These are phyloP conservation scores for Adansonia digitata DNA, from an alignment of 345 rosid species.

Conservation along the genomic window DNA sequence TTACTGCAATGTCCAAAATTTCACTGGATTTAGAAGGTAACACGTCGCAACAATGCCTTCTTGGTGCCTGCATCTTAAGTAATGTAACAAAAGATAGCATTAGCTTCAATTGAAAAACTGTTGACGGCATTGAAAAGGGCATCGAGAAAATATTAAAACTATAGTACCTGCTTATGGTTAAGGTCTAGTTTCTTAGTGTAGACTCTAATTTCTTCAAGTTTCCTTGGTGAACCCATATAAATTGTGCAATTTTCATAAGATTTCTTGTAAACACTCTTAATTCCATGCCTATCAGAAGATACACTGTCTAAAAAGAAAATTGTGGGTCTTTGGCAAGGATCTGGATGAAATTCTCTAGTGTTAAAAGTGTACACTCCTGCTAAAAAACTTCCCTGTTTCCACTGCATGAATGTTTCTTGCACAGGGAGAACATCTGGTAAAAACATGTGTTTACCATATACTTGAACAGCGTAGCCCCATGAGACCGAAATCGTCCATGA, in stretches of 20 bases:
- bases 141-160: background rate
- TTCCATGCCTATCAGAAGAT: slow-evolving; percentile 20
- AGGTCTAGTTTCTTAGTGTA: slow-evolving; percentile 51
- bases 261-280: slow-evolving; percentile 49
- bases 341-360: slow-evolving; percentile 41
- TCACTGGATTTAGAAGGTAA: slow-evolving; percentile 45
- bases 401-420: slow-evolving; percentile 62
- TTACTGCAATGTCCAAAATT: slow-evolving; percentile 55
- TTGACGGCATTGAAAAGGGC: background rate
- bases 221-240: slow-evolving; percentile 47
- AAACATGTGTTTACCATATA: slow-evolving; percentile 34
- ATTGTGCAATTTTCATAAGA: slow-evolving; percentile 40
- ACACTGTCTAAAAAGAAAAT: slow-evolving; percentile 53
- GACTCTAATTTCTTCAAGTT: slow-evolving; percentile 60
- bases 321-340: slow-evolving; percentile 68
- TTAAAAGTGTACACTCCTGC: slow-evolving; percentile 49
- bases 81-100: background rate
- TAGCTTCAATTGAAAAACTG: background rate
- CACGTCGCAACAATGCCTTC: slow-evolving; percentile 85
- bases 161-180: slow-evolving; percentile 50
- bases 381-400: slow-evolving; percentile 36
- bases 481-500: slow-evolving; percentile 80
- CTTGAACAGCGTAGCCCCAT: slow-evolving; percentile 85
- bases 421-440: slow-evolving; percentile 44
- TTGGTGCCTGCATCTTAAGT: slow-evolving; percentile 61